Evolutionary conservation across 108 stramenopile genomes (phyloP).

Genomic region (Schizochytrium sp.): DNA sequence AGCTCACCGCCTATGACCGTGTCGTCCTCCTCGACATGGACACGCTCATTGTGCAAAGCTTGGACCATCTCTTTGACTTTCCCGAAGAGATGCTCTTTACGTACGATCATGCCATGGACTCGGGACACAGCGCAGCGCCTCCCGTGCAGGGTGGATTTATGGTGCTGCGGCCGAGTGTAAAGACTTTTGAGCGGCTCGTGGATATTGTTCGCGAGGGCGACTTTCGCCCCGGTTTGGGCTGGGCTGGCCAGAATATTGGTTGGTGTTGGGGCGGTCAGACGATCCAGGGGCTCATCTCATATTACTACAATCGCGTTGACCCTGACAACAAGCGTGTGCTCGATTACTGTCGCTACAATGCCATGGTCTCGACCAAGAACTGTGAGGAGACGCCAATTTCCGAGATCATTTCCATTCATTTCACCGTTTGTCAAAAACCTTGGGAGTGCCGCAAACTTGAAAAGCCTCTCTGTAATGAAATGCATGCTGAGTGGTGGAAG

Average conservation of each 20-base stretch:
- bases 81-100: not conserved
- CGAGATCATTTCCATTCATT: not conserved
- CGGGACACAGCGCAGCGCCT: not conserved
- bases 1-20: not conserved
- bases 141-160: not conserved
- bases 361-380: not conserved
- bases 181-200: not conserved
- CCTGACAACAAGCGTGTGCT: not conserved
- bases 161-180: not conserved
- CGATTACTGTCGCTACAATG: not conserved
- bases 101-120: not conserved
- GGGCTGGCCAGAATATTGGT: not conserved
- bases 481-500: not conserved
- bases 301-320: constrained; percentile 16
- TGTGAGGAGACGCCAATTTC: not conserved
- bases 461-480: not conserved
- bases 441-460: not conserved
- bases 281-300: not conserved
- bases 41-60: not conserved
- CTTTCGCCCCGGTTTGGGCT: not conserved
- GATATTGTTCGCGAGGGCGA: constrained; percentile 14
- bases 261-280: constrained; percentile 9
- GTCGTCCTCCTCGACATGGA: constrained; percentile 12
- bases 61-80: not conserved
- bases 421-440: not conserved